Evolutionary conservation across 345 rosid species (phyloP).

Genomic region (Combretum micranthum): DNA sequence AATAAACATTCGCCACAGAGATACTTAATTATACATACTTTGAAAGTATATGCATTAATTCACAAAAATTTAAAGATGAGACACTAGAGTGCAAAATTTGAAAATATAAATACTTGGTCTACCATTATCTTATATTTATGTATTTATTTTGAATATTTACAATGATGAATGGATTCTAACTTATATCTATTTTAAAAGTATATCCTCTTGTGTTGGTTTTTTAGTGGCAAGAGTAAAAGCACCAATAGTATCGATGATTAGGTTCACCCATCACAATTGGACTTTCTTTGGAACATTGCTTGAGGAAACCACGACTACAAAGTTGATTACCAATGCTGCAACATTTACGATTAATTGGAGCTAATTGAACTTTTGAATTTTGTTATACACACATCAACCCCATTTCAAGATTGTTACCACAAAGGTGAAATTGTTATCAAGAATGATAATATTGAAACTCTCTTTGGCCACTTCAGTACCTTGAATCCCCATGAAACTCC

Average conservation of each 20-base stretch:
- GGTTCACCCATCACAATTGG: conserved; percentile 96
- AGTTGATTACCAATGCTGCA: conserved; percentile 87
- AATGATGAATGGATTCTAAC: too few species aligned
- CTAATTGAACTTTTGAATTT: conserved; percentile 95
- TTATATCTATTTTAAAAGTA: too few species aligned
- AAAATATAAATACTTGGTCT: too few species aligned
- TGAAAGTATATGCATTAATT: too few species aligned
- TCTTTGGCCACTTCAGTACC: conserved; percentile 33
- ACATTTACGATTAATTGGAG: conserved; percentile 97
- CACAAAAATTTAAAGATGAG: too few species aligned
- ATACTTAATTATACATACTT: too few species aligned
- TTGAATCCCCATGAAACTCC: conserved; percentile 29
- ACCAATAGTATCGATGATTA: conserved; percentile 97
- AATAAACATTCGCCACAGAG: too few species aligned
- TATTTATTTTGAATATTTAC: too few species aligned
- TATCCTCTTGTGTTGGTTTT: conserved; percentile 91
- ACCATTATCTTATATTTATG: too few species aligned
- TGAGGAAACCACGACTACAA: conserved; percentile 84
- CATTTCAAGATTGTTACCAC: conserved; percentile 58
- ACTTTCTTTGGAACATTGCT: conserved; percentile 92
- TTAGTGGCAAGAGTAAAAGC: conserved; percentile 98
- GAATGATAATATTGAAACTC: conserved; percentile 25
- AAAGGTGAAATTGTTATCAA: conserved; percentile 21
- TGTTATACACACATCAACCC: conserved; percentile 97
- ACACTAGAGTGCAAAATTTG: too few species aligned